These are phyloP conservation scores for Dothideomycetes sp. DNA, from an alignment of 2,329 filamentous ascomycete genomes.

Conservation along the genomic window DNA sequence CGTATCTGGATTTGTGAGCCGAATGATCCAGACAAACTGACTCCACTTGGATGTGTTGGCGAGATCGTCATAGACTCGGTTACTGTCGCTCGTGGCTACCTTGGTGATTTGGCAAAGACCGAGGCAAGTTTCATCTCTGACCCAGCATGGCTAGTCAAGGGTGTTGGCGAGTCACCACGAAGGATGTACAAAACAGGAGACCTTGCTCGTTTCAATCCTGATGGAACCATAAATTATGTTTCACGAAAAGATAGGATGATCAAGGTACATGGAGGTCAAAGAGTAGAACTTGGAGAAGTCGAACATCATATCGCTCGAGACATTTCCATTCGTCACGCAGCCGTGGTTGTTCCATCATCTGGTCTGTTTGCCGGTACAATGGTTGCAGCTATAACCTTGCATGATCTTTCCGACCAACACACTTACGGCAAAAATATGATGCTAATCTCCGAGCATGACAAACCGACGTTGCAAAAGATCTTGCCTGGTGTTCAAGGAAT, in stretches of 20 bases:
- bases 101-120: conserved; percentile 25
- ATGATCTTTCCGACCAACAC: no score
- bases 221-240: no score
- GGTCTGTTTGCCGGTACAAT: no score
- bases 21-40: conserved; percentile 19
- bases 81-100: conserved; percentile 36
- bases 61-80: conserved; percentile 40
- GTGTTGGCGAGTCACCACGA: no score
- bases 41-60: conserved; percentile 37
- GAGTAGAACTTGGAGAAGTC: conserved; percentile 51
- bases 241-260: conserved; percentile 42
- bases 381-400: no score
- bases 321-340: no score
- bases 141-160: conserved; percentile 18
- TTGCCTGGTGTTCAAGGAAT: no score
- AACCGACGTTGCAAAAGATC: no score
- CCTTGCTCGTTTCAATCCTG: conserved; percentile 44
- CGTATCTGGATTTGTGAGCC: conserved; percentile 25
- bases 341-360: no score
- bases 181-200: conserved; percentile 53
- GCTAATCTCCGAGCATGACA: no score
- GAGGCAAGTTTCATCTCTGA: conserved; percentile 25
- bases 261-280: conserved; percentile 57
- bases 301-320: conserved; percentile 36
- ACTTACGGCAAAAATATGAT: no score